Evolutionary conservation across 2,329 filamentous ascomycete genomes (phyloP).

Genomic region (Conoideocrella luteorostrata): DNA sequence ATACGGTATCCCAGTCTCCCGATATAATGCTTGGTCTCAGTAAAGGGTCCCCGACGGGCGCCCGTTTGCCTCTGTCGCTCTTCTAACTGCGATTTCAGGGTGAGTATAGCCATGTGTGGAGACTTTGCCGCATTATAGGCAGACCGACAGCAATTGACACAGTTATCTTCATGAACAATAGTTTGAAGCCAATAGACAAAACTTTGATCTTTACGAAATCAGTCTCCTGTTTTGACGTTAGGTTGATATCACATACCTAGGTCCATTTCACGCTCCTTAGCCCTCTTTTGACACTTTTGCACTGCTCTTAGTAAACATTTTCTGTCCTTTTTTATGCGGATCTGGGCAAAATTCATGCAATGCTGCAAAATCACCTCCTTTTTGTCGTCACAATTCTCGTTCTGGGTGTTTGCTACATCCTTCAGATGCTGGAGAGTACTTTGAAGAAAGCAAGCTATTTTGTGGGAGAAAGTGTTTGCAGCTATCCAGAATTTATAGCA

Average conservation of each 20-base stretch:
- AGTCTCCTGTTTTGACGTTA: not conserved
- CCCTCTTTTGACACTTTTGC: conserved; percentile 10
- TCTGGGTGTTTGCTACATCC: not conserved
- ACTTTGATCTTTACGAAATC: not conserved
- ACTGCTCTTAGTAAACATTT: conserved; percentile 12
- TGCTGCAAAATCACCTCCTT: conserved; percentile 2
- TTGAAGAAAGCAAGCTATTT: conserved; percentile 2
- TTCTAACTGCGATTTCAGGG: not conserved
- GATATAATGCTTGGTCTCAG: conserved; percentile 31
- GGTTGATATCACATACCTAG: too few species aligned
- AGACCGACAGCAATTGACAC: not conserved
- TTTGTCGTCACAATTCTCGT: not conserved
- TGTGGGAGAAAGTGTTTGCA: conserved; percentile 26
- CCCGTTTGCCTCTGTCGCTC: not conserved
- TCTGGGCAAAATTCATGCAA: conserved; percentile 13
- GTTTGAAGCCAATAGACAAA: conserved; percentile 1
- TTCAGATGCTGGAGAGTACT: conserved; percentile 14
- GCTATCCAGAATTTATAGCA: conserved; percentile 37
- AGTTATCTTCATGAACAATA: conserved; percentile 1
- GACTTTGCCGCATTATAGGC: not conserved
- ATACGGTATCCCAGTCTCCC: conserved; percentile 39
- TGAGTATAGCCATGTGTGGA: not conserved
- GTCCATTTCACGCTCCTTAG: too few species aligned
- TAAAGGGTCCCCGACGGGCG: conserved; percentile 7
- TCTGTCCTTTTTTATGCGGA: conserved; percentile 18